A percentile compares a stretch with the other conserved stretches of the same genome.
Evolutionary conservation across 176 grass and related monocot genomes (phyloP).

Genomic region (Alloteropsis semialata): DNA sequence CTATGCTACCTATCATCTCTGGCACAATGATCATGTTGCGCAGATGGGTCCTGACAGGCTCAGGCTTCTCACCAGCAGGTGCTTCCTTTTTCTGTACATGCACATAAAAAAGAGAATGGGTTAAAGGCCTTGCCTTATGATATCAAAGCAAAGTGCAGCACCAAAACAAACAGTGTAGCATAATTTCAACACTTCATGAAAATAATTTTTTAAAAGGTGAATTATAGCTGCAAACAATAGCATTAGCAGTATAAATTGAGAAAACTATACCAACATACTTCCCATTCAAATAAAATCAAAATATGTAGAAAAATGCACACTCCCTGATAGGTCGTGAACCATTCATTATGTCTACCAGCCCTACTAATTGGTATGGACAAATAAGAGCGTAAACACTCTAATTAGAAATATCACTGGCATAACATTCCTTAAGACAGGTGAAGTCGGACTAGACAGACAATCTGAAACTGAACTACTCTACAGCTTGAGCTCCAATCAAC

Average conservation of each 20-base stretch:
- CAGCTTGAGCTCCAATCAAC: not conserved
- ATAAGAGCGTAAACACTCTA: not conserved
- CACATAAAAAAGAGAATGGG: not conserved
- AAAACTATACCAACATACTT: not conserved
- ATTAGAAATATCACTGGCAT: not conserved
- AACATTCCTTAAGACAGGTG: not conserved
- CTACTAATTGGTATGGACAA: not conserved
- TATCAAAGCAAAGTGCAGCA: not conserved
- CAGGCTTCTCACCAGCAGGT: slow-evolving; percentile 56
- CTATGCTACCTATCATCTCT: slow-evolving; percentile 66
- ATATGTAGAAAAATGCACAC: not conserved
- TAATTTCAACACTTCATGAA: not conserved
- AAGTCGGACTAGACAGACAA: not conserved
- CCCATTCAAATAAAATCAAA: not conserved
- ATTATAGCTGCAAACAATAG: not conserved
- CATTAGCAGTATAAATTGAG: not conserved
- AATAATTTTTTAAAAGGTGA: not conserved
- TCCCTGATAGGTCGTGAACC: not conserved
- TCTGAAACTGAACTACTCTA: not conserved
- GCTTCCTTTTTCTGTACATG: slow-evolving; percentile 60
- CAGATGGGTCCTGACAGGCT: slow-evolving; percentile 63
- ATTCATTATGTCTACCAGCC: not conserved
- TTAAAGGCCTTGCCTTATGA: not conserved
- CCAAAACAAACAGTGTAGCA: not conserved
- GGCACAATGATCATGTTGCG: slow-evolving; percentile 76